Evolutionary conservation across 192 early-diverging fungal species (phyloP).

Genomic region (Coemansia sp.): DNA sequence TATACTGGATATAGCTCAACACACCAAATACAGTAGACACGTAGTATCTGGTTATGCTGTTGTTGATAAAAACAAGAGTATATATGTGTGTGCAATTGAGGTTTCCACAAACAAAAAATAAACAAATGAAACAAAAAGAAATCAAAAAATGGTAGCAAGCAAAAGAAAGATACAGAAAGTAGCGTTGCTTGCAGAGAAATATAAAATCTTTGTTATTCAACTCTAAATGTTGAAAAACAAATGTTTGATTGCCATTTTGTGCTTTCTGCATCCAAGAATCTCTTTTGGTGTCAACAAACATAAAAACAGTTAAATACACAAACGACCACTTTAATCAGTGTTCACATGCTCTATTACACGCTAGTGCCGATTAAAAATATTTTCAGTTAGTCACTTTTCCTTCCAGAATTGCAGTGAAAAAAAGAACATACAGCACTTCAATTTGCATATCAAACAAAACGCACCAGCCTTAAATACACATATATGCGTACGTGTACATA

Average conservation of each 20-base stretch:
- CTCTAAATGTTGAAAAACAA: neutral
- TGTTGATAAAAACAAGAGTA: too few relatives aligned
- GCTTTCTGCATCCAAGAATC: neutral
- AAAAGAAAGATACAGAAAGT: too few relatives aligned
- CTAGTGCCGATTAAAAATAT: neutral
- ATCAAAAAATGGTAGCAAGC: too few relatives aligned
- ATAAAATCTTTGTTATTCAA: too few relatives aligned
- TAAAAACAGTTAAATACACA: neutral
- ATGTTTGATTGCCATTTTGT: neutral
- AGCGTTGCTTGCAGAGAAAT: neutral
- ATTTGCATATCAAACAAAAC: too few relatives aligned
- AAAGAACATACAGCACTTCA: too few relatives aligned
- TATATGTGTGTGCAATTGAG: too few relatives aligned
- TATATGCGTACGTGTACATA: neutral
- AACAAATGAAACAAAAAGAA: too few relatives aligned
- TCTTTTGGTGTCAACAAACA: neutral
- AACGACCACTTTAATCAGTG: neutral
- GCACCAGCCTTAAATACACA: neutral
- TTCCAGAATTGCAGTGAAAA: neutral
- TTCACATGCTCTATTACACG: neutral
- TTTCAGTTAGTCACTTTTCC: neutral
- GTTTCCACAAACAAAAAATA: too few relatives aligned
- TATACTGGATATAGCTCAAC: neutral
- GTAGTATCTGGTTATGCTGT: too few relatives aligned
- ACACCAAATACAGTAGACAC: too few relatives aligned